A percentile compares a stretch with the other conserved stretches of the same genome.
These are phyloP conservation scores for Sclerotinia subarctica DNA, from an alignment of 2,329 filamentous ascomycete species.

Conservation along the genomic window DNA sequence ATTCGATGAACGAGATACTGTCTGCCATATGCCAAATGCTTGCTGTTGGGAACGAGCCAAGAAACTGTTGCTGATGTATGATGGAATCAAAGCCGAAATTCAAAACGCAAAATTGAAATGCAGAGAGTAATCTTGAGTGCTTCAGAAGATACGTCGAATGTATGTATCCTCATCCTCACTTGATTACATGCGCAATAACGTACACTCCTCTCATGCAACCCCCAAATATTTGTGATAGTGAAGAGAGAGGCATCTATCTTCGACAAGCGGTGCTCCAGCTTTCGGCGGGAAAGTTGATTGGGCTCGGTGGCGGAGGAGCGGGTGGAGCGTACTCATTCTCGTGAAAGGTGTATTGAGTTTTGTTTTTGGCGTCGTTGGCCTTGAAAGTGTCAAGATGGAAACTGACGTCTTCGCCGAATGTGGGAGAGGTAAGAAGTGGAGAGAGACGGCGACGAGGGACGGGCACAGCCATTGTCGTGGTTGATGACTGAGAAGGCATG, in stretches of 20 bases:
- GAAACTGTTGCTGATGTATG: not conserved
- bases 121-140: not conserved
- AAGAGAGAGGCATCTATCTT: conserved; percentile 5
- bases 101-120: not conserved
- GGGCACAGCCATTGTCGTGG: conserved; percentile 31
- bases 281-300: conserved; percentile 58
- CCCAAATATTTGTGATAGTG: not conserved
- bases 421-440: conserved; percentile 31
- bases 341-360: conserved; percentile 31
- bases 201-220: conserved; percentile 5
- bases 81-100: not conserved
- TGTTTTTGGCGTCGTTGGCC: conserved; percentile 34
- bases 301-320: conserved; percentile 62
- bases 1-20: not conserved
- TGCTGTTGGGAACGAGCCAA: not conserved
- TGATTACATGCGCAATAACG: conserved; percentile 10
- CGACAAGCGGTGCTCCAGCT: conserved; percentile 44
- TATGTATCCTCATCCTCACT: not conserved
- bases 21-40: not conserved
- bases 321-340: conserved; percentile 62
- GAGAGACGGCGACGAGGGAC: conserved; percentile 53
- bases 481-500: conserved; percentile 36
- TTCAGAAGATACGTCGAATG: not conserved
- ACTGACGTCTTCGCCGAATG: conserved; percentile 33
- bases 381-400: conserved; percentile 33